These are phyloP conservation scores for Alliaria petiolata DNA, from an alignment of 345 rosid genomes.

Conservation along the genomic window DNA sequence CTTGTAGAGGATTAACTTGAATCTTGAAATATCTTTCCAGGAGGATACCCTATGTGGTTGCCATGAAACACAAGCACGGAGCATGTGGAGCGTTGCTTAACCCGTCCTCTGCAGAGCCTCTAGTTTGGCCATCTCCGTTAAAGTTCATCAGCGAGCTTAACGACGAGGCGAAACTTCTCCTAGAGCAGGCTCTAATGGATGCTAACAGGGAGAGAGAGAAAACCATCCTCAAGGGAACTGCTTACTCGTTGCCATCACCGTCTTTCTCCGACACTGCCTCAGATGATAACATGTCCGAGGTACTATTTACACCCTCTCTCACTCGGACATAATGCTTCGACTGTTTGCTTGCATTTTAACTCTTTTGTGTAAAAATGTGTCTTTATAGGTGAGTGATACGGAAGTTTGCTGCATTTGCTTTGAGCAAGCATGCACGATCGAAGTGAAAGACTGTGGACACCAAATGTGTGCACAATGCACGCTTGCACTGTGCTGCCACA, in stretches of 20 bases:
- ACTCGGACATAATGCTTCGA: too few species aligned
- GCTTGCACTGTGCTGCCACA: conserved; percentile 93
- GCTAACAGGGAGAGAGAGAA: conserved; percentile 87
- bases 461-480: conserved; percentile 99
- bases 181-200: conserved; percentile 85
- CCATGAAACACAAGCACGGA: conserved; percentile 69
- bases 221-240: conserved; percentile 67
- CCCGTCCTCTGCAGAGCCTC: conserved; percentile 92
- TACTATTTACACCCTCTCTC: conserved; percentile 29
- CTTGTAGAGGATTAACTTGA: background rate
- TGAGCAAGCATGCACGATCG: conserved; percentile 91
- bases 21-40: conserved; percentile 35
- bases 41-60: conserved; percentile 86
- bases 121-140: conserved; percentile 97
- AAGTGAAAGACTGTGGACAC: conserved; percentile 89
- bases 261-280: conserved; percentile 55
- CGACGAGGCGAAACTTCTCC: conserved; percentile 70
- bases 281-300: conserved; percentile 90
- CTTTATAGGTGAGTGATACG: conserved; percentile 69
- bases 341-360: too few species aligned
- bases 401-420: conserved; percentile 97
- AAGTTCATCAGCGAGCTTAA: conserved; percentile 94
- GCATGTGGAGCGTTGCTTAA: conserved; percentile 88
- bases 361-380: background rate
- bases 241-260: conserved; percentile 58